Base-by-base conservation (phyloP, 345 rosid species). In the Microcos paniculata region DNA sequence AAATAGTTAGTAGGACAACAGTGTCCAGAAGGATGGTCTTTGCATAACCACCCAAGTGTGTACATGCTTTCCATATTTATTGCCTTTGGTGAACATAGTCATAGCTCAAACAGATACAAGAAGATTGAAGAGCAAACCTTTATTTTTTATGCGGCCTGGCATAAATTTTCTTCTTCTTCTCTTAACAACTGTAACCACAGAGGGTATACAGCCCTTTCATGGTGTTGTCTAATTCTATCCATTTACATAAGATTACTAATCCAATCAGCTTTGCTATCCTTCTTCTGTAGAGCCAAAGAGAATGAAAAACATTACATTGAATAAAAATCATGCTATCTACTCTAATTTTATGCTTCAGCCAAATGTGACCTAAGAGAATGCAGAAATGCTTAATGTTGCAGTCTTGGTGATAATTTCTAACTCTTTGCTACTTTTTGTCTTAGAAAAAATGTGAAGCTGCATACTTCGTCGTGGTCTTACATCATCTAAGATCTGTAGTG, bases 381-480 rank as follows among this genome's bases (percentile, higher is more conserved):
- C 4, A 62, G 19, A 19, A 8, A 35, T 62, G 68, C 46, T 18
- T 62, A 19, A 62, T 62, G 6, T 26, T 67, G 35, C 38, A 45
- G 55, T 45, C n/a, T 23, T 67, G 38, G 35, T 43, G n/a, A 30
- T 30, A 46, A 1, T 55, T 55, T 75, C 53, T 67, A 48, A 67
- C 59, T 26, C 18, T 18, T 53, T 28, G 19, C 64, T 80, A 38
- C 23, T 53, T 76, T 79, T 58, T 82, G 9, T 75, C 71, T 67
- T 82, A 94, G 96, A 87, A 82, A 76, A 88, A 84, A 82, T 93
- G 97, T 76, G 83, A 93, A 82, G 99, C 96, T 64, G 96, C 99
- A 12, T 95, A 93, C 81, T 95, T 95, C 55, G 77, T 91, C 80
- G 91, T 90, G 71, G 97, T 93, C 80, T 87, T 91, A 71, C 97